Base-by-base conservation (phyloP, 2,329 filamentous ascomycete genomes). In the Tolypocladium tundrense region DNA sequence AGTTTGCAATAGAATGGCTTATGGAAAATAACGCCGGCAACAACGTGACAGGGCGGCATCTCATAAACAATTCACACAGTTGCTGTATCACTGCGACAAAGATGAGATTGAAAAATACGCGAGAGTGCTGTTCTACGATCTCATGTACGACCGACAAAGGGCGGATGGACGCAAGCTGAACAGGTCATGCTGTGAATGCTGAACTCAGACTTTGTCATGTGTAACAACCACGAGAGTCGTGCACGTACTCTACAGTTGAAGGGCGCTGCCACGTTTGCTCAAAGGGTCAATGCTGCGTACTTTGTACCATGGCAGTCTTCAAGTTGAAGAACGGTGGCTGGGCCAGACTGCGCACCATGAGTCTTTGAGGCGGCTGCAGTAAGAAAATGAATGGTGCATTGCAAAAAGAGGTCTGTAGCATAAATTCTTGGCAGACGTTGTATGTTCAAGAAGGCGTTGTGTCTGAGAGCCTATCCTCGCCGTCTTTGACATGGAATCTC, bases 401-500 rank as follows among this genome's bases (percentile, higher is more conserved):
- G 43, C 24, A 50, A 50, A 10, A 10, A 2, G 5, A 50, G 8
- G 45, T 11, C 7, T n/a, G 8, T 14, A 33, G 3, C 27, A 50
- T 6, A 2, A n/a, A 19, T 11, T 0, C 2, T 4, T 33, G 2
- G 16, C 1, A 50, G 4, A 8, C 9, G 5, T 19, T 9, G 27
- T n/a, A 10, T 2, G 10, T 33, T n/a, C 45, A 19, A 33, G 16
- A 5, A 33, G 10, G 27, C n/a, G 10, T 10, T 7, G 14, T 19
- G 27, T 13, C 14, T 24, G 9, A 43, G 31, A 40, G 16, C 39
- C 16, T 14, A 11, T 19, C 45, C 8, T 33, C 16, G 27, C 4
- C 8, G 45, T 50, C 45, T 33, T 33, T 33, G 27, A 33, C 8
- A 50, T 33, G 8, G 14, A 19, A 27, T 50, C 27, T 45, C 21